Conservation (phyloP, 305 asterid genomes). For the Fraxinus nigra region DNA sequence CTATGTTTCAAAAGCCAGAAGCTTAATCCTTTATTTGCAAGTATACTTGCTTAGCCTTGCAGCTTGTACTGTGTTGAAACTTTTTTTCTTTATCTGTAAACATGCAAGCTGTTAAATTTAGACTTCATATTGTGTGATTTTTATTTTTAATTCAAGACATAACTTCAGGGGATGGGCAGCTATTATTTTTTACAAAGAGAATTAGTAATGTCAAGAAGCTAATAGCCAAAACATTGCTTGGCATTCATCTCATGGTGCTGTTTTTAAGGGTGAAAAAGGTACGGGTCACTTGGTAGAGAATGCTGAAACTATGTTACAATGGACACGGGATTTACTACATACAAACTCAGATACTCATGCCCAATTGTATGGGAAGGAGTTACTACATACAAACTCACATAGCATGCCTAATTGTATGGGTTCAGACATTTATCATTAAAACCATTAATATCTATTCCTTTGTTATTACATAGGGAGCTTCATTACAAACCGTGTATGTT, state of each 20-base stretch:
- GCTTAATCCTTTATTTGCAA: background rate
- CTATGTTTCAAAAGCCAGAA: background rate
- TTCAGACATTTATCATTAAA: background rate
- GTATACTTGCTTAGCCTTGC: background rate
- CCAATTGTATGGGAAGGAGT: background rate
- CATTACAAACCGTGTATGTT: background rate
- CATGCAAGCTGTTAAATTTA: background rate
- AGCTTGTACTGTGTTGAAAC: background rate
- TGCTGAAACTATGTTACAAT: background rate
- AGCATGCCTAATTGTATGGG: background rate
- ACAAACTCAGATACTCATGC: background rate
- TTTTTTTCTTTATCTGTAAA: background rate
- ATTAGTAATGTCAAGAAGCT: background rate
- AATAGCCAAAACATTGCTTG: background rate
- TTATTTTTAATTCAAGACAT: background rate
- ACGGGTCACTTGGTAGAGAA: background rate
- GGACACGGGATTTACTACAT: background rate
- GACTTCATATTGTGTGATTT: background rate
- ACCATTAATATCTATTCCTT: background rate
- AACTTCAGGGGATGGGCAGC: background rate
- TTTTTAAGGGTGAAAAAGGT: background rate
- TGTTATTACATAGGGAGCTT: conserved; percentile 1
- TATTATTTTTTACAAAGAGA: background rate
- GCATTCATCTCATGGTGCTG: background rate
- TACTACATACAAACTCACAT: background rate